Evolutionary conservation across 345 rosid genomes (phyloP).

Genomic region (Eutrema heterophyllum): DNA sequence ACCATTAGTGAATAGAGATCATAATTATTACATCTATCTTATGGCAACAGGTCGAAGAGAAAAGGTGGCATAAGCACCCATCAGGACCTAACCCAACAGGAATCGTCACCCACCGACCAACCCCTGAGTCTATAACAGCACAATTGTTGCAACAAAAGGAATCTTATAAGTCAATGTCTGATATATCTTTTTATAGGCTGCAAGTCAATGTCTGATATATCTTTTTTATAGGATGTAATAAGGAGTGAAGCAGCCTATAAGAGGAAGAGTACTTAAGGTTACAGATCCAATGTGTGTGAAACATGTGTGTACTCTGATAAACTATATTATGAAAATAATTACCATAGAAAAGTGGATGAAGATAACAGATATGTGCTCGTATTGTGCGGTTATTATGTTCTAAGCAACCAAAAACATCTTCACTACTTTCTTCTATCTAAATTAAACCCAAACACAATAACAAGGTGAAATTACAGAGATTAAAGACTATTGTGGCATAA

Average conservation of each 20-base stretch:
- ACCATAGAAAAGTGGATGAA: not conserved
- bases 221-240: not conserved
- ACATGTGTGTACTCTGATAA: not conserved
- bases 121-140: not conserved
- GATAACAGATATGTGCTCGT: not conserved
- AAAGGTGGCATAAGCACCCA: constrained; percentile 15
- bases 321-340: not conserved
- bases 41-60: constrained; percentile 10
- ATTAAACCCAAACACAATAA: not conserved
- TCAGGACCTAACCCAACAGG: constrained; percentile 28
- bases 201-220: not conserved
- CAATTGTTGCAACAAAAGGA: not conserved
- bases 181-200: not conserved
- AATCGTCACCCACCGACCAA: constrained; percentile 7
- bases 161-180: not conserved
- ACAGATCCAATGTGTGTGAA: constrained; percentile 7
- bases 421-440: not conserved
- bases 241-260: not conserved
- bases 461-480: not conserved
- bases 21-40: not conserved
- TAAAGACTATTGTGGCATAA: not conserved
- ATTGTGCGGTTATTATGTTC: too few species aligned
- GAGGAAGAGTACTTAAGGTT: not conserved
- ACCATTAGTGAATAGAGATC: not conserved
- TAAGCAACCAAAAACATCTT: too few species aligned